phyloP scores from a whole-genome alignment of 257 asterid genomes.

The Jacaranda mimosifolia region DNA sequence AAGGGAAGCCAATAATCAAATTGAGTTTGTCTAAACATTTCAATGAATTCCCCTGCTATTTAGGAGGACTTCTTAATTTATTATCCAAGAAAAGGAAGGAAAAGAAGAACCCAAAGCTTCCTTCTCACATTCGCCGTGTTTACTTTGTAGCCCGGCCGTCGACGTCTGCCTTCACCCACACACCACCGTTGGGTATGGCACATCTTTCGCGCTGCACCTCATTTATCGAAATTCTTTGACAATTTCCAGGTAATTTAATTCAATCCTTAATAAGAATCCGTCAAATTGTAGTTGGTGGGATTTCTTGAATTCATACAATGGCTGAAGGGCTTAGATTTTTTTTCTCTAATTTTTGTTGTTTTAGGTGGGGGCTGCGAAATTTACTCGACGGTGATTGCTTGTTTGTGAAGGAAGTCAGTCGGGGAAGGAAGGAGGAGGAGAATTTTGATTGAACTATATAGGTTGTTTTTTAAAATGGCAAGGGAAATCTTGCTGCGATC shows the following conservation, averaged over 20 bases:
- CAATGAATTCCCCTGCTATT: slow-evolving; percentile 3
- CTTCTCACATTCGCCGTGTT: slow-evolving; percentile 42
- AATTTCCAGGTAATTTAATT: slow-evolving; percentile 20
- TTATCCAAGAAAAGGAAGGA: not conserved
- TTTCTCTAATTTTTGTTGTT: not conserved
- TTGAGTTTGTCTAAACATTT: slow-evolving; percentile 25
- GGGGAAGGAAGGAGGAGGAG: not conserved
- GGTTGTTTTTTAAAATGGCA: slow-evolving; percentile 42
- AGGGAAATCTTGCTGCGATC: slow-evolving; percentile 52
- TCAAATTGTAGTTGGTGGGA: not conserved
- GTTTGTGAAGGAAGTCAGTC: not conserved
- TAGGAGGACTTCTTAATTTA: slow-evolving; percentile 22
- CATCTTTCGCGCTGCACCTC: slow-evolving; percentile 19
- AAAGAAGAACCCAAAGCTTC: not conserved
- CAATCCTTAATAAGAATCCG: not conserved
- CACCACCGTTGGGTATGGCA: slow-evolving; percentile 35
- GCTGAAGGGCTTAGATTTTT: not conserved
- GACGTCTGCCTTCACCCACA: slow-evolving; percentile 28
- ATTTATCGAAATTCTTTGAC: slow-evolving; percentile 15
- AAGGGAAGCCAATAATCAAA: slow-evolving; percentile 35
- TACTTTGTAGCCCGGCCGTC: slow-evolving; percentile 39
- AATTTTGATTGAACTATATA: slow-evolving; percentile 1
- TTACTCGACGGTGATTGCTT: slow-evolving; percentile 22
- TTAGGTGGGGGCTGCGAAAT: slow-evolving; percentile 12
- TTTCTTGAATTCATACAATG: not conserved